Evolutionary conservation across 2,329 filamentous ascomycete genomes (phyloP).

Genomic region (Fusarium humuli): DNA sequence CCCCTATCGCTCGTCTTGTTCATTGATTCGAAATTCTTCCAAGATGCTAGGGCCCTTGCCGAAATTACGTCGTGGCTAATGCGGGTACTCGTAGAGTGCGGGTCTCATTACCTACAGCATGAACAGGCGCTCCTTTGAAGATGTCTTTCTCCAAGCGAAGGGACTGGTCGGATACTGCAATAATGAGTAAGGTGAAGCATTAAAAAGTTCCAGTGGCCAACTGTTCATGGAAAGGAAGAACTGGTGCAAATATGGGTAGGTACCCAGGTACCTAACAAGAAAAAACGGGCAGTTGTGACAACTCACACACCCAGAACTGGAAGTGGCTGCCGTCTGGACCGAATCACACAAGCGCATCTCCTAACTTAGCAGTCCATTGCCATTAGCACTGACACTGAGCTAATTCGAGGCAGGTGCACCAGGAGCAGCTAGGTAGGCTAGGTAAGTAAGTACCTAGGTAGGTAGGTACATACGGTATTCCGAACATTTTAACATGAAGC

Average conservation of each 20-base stretch:
- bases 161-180: neutral
- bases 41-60: slow-evolving; percentile 37
- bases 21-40: slow-evolving; percentile 26
- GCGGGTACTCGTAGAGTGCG: slow-evolving; percentile 41
- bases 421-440: neutral
- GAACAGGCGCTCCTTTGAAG: slow-evolving; percentile 13
- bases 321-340: slow-evolving; percentile 27
- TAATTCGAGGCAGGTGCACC: slow-evolving; percentile 10
- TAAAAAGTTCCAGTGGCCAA: slow-evolving; percentile 26
- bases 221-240: slow-evolving; percentile 21
- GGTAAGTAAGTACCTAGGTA: neutral
- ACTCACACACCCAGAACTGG: slow-evolving; percentile 21
- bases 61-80: slow-evolving; percentile 47
- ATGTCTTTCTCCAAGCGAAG: slow-evolving; percentile 1
- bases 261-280: neutral
- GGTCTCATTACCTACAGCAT: slow-evolving; percentile 46
- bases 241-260: slow-evolving; percentile 7
- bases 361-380: neutral
- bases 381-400: slow-evolving; percentile 16
- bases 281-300: slow-evolving; percentile 13
- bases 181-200: slow-evolving; percentile 9
- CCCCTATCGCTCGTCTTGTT: slow-evolving; percentile 16
- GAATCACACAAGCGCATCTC: slow-evolving; percentile 6
- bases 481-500: slow-evolving; percentile 16
- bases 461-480: neutral